These are phyloP conservation scores for Phascolomyces articulosus DNA, from an alignment of 371 early-diverging fungal species.

Conservation along the genomic window DNA sequence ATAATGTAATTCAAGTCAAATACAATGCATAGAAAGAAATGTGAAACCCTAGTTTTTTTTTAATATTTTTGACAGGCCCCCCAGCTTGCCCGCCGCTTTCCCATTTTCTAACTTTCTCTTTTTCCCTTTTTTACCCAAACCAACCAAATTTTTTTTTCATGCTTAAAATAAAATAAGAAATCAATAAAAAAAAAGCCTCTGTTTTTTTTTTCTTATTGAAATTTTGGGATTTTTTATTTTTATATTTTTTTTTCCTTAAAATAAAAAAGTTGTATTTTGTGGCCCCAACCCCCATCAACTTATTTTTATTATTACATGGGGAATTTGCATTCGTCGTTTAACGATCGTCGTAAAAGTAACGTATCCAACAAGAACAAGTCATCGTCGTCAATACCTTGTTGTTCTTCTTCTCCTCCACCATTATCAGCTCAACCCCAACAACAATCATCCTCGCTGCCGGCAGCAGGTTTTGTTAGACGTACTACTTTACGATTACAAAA, in stretches of 20 bases:
- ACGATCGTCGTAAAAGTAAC: background rate
- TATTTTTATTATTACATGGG: constrained; percentile 17
- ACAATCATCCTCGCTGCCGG: background rate
- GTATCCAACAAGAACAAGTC: background rate
- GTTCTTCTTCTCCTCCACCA: no score
- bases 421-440: no score
- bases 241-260: background rate
- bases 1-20: no score
- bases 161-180: no score
- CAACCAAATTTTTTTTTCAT: no score
- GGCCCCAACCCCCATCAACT: background rate
- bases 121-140: background rate
- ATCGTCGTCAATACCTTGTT: no score
- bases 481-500: background rate
- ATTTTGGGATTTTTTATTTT: background rate
- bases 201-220: background rate
- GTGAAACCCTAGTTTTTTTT: constrained; percentile 5
- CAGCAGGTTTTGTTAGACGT: background rate
- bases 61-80: background rate
- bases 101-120: background rate
- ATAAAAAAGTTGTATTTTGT: background rate
- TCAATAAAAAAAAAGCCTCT: no score
- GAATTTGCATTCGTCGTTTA: constrained; percentile 11
- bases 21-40: background rate
- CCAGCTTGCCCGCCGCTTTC: background rate